Base-by-base conservation (phyloP, 306 rosid genomes). In the Quercus alba region DNA sequence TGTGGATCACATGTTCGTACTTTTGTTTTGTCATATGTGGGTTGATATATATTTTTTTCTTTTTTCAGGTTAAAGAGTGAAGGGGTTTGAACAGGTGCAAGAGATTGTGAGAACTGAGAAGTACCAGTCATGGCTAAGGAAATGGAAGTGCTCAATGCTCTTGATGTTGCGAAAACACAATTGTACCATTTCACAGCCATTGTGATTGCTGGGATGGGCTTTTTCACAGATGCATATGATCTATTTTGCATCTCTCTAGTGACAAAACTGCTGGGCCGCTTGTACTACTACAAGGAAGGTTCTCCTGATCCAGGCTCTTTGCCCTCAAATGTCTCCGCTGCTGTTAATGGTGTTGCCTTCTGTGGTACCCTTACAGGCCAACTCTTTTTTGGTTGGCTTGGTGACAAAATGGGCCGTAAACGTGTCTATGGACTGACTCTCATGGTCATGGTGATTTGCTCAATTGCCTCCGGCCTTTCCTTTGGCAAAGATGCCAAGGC, bases 331-430 rank as follows among this genome's bases (percentile, higher is more conserved):
- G 89, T 94, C 28, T 73, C 96, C 0, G 88, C 97, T 46, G 96
- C 98, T 35, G 85, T 92, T 57, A 94, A 90, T 61, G 97, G 97
- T 21, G 98, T 94, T 9, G 97, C 97, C 55, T 90, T 94, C 75
- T 87, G 93, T 52, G 98, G 98, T 4, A 88, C 98, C 23, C 91
- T 92, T 12, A 56, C 88, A 0, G 98, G 98, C 75, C 98, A 94
- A 59, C 94, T 94, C 62, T 92, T 94, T 87, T 94, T 94, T 71
- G 98, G 98, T 1, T 94, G 98, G 98, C 97, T 94, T 1, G 98
- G 98, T 18, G 97, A 94, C 84, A 94, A 94, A 73, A 41, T 94
- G 87, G 97, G 98, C 5, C 82, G 98, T 5, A 94, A 94, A 74
- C 87, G 88, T 0, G 97, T 92, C 46, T 94, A 94, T 23, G 97